A percentile compares a stretch with the other conserved stretches of the same genome.
Conservation (phyloP, 257 asterid species). For the Solanum corneliomulleri region DNA sequence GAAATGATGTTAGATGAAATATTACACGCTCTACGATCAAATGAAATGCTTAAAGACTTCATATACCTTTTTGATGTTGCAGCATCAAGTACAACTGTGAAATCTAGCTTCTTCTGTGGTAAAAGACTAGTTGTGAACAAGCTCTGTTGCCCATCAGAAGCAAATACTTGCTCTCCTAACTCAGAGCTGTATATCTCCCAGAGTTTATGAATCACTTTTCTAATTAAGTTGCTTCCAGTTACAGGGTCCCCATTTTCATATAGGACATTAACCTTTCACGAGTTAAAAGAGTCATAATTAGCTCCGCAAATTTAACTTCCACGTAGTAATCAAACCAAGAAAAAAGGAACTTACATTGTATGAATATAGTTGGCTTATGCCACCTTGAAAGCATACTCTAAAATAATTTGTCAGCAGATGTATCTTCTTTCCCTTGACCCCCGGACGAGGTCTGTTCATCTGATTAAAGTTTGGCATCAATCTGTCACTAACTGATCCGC, state of each 20-base stretch:
- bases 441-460: slow-evolving; percentile 4
- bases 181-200: slow-evolving; percentile 15
- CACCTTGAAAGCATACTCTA: slow-evolving; percentile 14
- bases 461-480: background rate
- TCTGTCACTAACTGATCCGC: slow-evolving; percentile 1
- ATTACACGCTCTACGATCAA: background rate
- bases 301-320: background rate
- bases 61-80: slow-evolving; percentile 21
- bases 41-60: background rate
- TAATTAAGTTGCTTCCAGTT: slow-evolving; percentile 5
- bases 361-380: slow-evolving; percentile 18
- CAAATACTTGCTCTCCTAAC: slow-evolving; percentile 22
- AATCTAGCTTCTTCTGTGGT: slow-evolving; percentile 25
- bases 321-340: background rate
- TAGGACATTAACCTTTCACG: slow-evolving; percentile 17
- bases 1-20: background rate
- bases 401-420: slow-evolving; percentile 24
- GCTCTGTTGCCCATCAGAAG: slow-evolving; percentile 32
- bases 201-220: slow-evolving; percentile 26
- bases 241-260: slow-evolving; percentile 26
- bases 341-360: slow-evolving; percentile 12
- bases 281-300: background rate
- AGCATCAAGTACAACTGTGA: slow-evolving; percentile 20
- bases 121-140: slow-evolving; percentile 25
- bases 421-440: slow-evolving; percentile 28